Evolutionary conservation across 441 rosid species (phyloP).

Genomic region (Jatropha podagrica): DNA sequence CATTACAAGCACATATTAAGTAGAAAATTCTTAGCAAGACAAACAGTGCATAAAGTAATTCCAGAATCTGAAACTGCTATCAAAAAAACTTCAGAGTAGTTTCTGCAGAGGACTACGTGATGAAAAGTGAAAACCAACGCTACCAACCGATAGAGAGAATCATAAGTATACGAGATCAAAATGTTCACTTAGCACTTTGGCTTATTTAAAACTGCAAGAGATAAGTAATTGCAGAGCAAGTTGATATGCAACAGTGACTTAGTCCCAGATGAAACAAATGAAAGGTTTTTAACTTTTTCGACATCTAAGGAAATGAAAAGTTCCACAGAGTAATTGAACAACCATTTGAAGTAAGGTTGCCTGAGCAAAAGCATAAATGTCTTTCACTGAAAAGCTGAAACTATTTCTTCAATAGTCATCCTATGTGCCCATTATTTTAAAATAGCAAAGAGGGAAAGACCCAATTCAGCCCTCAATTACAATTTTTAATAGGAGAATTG

Average conservation of each 20-base stretch:
- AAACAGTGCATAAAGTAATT: not conserved
- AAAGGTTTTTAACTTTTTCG: not conserved
- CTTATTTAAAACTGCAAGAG: not conserved
- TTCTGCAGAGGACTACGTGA: not conserved
- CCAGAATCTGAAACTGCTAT: slow-evolving; percentile 2
- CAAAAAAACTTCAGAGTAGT: not conserved
- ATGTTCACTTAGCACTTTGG: not conserved
- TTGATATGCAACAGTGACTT: not conserved
- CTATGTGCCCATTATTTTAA: not conserved
- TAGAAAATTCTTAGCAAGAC: not conserved
- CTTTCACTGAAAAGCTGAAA: not conserved
- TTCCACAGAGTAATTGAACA: not conserved
- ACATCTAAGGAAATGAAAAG: not conserved
- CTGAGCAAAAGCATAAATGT: not conserved
- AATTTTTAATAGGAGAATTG: not conserved
- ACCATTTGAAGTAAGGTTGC: not conserved
- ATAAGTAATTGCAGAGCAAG: too few relatives aligned
- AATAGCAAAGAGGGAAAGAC: not conserved
- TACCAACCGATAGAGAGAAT: not conserved
- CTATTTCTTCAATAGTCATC: not conserved
- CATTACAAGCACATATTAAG: slow-evolving; percentile 11
- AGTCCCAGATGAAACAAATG: not conserved
- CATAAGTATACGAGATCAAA: not conserved
- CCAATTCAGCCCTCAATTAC: not conserved
- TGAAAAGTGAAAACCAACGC: not conserved